Conservation (phyloP, 2,329 filamentous ascomycete genomes). For the Fusarium sp. region DNA sequence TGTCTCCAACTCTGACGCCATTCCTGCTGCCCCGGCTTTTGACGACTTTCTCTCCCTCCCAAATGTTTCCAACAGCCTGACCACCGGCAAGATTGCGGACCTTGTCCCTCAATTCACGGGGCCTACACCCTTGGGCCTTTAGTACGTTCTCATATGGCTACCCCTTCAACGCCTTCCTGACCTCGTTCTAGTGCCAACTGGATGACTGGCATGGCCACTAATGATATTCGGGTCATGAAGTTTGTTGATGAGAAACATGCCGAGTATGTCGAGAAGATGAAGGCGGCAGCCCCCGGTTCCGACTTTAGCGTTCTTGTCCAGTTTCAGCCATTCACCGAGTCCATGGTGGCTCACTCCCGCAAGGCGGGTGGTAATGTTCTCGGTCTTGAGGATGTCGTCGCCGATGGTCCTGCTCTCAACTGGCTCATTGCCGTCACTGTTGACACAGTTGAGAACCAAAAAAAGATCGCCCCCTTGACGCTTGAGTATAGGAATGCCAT, state of each 20-base stretch:
- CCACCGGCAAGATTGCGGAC: constrained; percentile 40
- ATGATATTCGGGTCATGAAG: constrained; percentile 46
- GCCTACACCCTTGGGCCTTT: constrained; percentile 47
- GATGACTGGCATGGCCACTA: constrained; percentile 47
- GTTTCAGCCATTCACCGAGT: constrained; percentile 49
- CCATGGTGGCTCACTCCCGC: constrained; percentile 41
- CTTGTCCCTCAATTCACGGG: constrained; percentile 49
- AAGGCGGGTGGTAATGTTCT: constrained; percentile 48
- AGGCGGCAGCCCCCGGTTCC: constrained; percentile 40
- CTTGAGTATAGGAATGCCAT: constrained; percentile 42
- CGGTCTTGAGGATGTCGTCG: constrained; percentile 49
- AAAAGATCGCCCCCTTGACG: constrained; percentile 47
- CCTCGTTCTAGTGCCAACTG: constrained; percentile 42
- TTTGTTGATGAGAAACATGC: constrained; percentile 47
- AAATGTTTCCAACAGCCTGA: constrained; percentile 39
- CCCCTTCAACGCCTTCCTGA: neutral
- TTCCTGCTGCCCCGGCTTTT: constrained; percentile 41
- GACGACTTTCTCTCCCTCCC: constrained; percentile 33
- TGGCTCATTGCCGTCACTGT: constrained; percentile 56
- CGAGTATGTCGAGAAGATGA: constrained; percentile 45
- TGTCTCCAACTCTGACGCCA: constrained; percentile 45
- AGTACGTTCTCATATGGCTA: constrained; percentile 3
- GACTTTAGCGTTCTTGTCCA: constrained; percentile 44
- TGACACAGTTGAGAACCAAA: constrained; percentile 51
- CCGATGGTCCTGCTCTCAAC: constrained; percentile 50